Percentiles rank a stretch among this genome's conserved stretches.
Evolutionary conservation across 805 yeast genomes (phyloP).

Genomic region (Cyberlindnera maclurae): DNA sequence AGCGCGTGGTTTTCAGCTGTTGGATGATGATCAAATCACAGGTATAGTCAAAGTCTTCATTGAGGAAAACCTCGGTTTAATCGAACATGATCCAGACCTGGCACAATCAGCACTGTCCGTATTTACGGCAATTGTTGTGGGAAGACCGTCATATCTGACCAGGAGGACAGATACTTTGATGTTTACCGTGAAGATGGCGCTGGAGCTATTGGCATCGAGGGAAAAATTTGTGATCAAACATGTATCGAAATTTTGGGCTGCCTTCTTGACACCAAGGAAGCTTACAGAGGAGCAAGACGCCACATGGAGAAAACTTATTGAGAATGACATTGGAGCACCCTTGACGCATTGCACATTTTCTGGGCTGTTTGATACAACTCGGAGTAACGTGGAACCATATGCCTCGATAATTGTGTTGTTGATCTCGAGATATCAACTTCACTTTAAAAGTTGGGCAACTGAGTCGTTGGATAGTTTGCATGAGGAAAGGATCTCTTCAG

Average conservation of each 20-base stretch:
- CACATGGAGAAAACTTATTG: constrained; percentile 23
- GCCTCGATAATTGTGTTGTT: constrained; percentile 45
- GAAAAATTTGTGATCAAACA: constrained; percentile 48
- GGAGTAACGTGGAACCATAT: constrained; percentile 56
- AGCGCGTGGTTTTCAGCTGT: neutral
- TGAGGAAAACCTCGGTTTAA: constrained; percentile 12
- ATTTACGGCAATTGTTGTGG: constrained; percentile 41
- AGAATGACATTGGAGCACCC: constrained; percentile 23
- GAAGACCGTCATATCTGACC: constrained; percentile 42
- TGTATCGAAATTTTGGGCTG: constrained; percentile 46
- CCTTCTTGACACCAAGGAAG: constrained; percentile 37
- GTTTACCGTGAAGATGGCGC: constrained; percentile 22
- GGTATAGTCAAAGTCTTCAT: constrained; percentile 16
- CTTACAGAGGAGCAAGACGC: constrained; percentile 38
- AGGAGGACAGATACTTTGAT: constrained; percentile 24
- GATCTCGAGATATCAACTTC: constrained; percentile 42
- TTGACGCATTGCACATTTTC: constrained; percentile 31
- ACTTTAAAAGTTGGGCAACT: constrained; percentile 43
- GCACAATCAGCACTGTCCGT: constrained; percentile 45
- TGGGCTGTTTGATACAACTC: constrained; percentile 40
- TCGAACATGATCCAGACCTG: constrained; percentile 53
- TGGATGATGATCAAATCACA: constrained; percentile 10
- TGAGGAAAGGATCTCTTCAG: constrained; percentile 19
- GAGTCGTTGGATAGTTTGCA: constrained; percentile 25
- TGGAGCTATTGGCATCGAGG: constrained; percentile 29